Percentiles rank a stretch among this genome's conserved stretches.
Evolutionary conservation across 257 asterid species (phyloP).

Genomic region (Oldenlandia corymbosa): DNA sequence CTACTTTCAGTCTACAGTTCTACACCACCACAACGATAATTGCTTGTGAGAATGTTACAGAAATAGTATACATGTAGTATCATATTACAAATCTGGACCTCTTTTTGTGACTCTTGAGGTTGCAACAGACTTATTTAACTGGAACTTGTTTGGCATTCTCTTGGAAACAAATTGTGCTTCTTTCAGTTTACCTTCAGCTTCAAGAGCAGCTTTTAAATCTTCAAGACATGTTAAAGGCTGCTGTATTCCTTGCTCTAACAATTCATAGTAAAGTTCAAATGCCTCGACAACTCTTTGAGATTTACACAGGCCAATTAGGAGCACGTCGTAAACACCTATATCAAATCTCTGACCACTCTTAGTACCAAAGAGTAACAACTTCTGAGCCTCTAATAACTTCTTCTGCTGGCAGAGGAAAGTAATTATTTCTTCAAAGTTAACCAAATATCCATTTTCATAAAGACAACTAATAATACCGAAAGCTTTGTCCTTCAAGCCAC

Average conservation of each 20-base stretch:
- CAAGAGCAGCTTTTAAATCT: conserved; percentile 45
- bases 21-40: neutral
- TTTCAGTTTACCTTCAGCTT: conserved; percentile 51
- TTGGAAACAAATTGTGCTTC: conserved; percentile 74
- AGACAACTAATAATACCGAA: conserved; percentile 42
- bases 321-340: conserved; percentile 24
- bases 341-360: conserved; percentile 42
- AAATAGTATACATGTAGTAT: neutral
- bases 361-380: conserved; percentile 42
- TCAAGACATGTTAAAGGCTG: conserved; percentile 51
- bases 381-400: conserved; percentile 44
- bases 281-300: conserved; percentile 41
- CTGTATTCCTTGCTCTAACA: conserved; percentile 49
- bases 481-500: conserved; percentile 37
- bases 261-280: conserved; percentile 55
- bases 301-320: conserved; percentile 49
- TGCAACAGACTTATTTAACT: conserved; percentile 9
- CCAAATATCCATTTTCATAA: conserved; percentile 46
- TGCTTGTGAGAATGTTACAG: neutral
- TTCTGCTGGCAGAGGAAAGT: conserved; percentile 44
- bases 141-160: conserved; percentile 36
- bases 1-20: neutral
- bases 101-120: neutral
- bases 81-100: neutral
- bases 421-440: conserved; percentile 46